A percentile compares a stretch with the other conserved stretches of the same genome.
phyloP scores from a whole-genome alignment of 345 rosid genomes.

The Populus davidiana region DNA sequence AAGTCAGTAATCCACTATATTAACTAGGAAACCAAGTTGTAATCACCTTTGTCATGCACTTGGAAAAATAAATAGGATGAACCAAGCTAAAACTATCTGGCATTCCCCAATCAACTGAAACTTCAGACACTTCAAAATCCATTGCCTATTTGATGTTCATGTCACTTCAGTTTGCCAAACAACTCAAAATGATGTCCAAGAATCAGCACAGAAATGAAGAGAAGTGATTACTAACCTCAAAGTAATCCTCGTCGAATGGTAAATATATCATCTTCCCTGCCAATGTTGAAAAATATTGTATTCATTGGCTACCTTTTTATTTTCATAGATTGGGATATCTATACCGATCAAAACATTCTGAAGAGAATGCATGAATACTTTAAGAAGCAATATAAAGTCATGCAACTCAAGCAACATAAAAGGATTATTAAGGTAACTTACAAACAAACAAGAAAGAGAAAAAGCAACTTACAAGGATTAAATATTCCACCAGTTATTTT shows the following conservation, averaged over 20 bases:
- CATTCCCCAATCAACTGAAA: slow-evolving; percentile 88
- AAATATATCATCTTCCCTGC: slow-evolving; percentile 39
- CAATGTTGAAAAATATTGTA: slow-evolving; percentile 47
- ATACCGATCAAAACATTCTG: slow-evolving; percentile 86
- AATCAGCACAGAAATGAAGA: slow-evolving; percentile 13
- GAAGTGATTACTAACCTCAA: slow-evolving; percentile 57
- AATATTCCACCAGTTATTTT: neutral
- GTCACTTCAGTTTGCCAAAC: slow-evolving; percentile 11
- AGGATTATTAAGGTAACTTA: neutral
- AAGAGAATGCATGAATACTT: slow-evolving; percentile 15
- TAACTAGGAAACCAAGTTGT: slow-evolving; percentile 8
- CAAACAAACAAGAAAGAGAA: neutral
- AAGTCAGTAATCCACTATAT: neutral
- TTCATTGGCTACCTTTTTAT: slow-evolving; percentile 46
- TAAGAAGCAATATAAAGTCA: slow-evolving; percentile 1
- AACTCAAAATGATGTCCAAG: neutral
- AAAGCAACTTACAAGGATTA: neutral
- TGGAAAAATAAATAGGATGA: slow-evolving; percentile 89
- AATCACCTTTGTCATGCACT: slow-evolving; percentile 79
- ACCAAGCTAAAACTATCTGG: slow-evolving; percentile 59
- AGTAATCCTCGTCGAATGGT: slow-evolving; percentile 58
- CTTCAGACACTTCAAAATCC: slow-evolving; percentile 46
- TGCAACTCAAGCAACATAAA: neutral
- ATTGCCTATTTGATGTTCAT: slow-evolving; percentile 42
- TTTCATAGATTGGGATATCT: slow-evolving; percentile 62